Percentiles rank a stretch among this genome's conserved stretches.
Conservation (phyloP, 2,329 filamentous ascomycete genomes). For the Talaromyces sp. region DNA sequence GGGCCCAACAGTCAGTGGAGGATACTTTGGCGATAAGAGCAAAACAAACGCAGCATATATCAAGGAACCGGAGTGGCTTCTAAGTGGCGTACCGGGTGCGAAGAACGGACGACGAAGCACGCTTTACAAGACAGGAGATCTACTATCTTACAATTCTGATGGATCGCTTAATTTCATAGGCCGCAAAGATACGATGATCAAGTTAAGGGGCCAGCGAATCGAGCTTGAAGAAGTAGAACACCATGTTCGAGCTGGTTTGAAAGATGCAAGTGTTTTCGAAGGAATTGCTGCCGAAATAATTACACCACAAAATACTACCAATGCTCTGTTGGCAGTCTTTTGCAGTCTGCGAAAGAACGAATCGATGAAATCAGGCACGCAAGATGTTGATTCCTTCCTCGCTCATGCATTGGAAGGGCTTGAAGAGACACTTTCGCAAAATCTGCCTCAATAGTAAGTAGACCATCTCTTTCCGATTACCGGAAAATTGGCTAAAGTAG, state of each 20-base stretch:
- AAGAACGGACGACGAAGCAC: not conserved
- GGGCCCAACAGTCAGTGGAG: conserved; percentile 30
- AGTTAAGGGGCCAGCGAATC: conserved; percentile 33
- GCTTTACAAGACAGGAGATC: conserved; percentile 37
- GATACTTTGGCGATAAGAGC: conserved; percentile 28
- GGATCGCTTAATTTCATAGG: conserved; percentile 29
- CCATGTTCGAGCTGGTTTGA: conserved; percentile 7
- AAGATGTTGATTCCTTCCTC: not conserved
- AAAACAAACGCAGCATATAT: conserved; percentile 27
- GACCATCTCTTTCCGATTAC: not conserved
- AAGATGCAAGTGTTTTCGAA: not conserved
- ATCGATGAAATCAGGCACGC: not conserved
- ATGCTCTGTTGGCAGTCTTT: conserved; percentile 5
- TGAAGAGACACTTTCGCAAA: not conserved
- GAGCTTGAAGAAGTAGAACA: conserved; percentile 33
- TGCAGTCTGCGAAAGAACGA: not conserved
- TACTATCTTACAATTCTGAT: conserved; percentile 29
- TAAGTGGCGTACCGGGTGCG: not conserved
- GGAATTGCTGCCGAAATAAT: conserved; percentile 11
- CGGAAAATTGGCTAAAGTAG: not conserved
- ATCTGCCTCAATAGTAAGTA: conserved; percentile 11
- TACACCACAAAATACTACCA: not conserved
- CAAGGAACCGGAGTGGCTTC: conserved; percentile 6
- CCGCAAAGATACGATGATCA: conserved; percentile 33
- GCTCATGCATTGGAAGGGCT: conserved; percentile 14